These are phyloP conservation scores for Parasarocladium wereldwijsianum DNA, from an alignment of 2,329 filamentous ascomycete genomes.

Conservation along the genomic window DNA sequence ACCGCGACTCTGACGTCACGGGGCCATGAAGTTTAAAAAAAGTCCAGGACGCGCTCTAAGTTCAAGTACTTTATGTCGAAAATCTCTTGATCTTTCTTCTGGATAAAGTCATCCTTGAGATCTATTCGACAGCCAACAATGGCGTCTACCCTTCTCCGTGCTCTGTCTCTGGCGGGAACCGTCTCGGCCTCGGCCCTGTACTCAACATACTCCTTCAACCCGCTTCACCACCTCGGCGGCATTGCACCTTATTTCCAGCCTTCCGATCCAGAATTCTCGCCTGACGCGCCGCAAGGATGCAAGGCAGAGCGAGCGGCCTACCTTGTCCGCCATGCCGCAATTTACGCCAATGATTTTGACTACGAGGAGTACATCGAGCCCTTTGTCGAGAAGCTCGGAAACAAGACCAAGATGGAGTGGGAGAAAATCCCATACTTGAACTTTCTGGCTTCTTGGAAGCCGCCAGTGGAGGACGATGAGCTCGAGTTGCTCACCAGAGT, in stretches of 20 bases:
- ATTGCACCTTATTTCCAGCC: constrained; percentile 43
- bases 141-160: constrained; percentile 1
- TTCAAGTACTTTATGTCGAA: no score
- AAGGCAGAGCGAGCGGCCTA: constrained; percentile 36
- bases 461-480: constrained; percentile 41
- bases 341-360: constrained; percentile 45
- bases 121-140: constrained; percentile 4
- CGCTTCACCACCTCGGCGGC: constrained; percentile 38
- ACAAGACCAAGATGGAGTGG: constrained; percentile 42
- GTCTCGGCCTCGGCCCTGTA: constrained; percentile 18
- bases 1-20: no score
- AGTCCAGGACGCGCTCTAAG: no score
- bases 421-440: constrained; percentile 34
- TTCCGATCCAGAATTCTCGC: constrained; percentile 28
- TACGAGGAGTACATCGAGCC: constrained; percentile 42
- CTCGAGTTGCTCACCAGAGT: constrained; percentile 44
- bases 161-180: constrained; percentile 5
- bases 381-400: constrained; percentile 41
- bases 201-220: constrained; percentile 34
- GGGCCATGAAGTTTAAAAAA: no score
- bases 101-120: background rate
- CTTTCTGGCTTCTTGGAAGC: constrained; percentile 41
- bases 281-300: constrained; percentile 32
- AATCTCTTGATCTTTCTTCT: no score
- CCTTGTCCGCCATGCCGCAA: constrained; percentile 42